Evolutionary conservation across 1,139 yeast species (phyloP), one percentile per base, ranked within the genome.

Genomic region (Candida buenavistaensis): DNA sequence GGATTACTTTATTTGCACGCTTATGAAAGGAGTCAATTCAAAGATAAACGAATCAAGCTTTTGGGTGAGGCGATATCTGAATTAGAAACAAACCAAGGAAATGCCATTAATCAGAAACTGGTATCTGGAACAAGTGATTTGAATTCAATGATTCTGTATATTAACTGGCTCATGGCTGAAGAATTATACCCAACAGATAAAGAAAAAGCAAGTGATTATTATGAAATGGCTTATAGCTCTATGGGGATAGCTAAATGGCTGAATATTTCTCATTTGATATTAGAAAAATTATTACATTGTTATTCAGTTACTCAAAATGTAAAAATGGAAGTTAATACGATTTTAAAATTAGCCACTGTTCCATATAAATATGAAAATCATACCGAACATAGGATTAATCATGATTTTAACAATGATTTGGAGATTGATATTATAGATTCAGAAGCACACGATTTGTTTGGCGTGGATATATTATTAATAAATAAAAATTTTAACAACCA

Each of bases 111-210:
- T 14, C 24, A 23, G 17, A 22, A 26, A 6, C 38, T 35, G 32
- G 27, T 35, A 14, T 32, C 46, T 3, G 44, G 39, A 9, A 30
- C 32, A 23, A 41, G 35, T 14, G 31, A 31, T 17, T 19, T 38
- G 11, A 36, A 28, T 14, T 39, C 45, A 4, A 25, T 44, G 14
- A 29, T 39, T 3, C 39, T 40, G 25, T 73, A 65, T 44, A 54
- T 76, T 3, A 64, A 69, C 44, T 77, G 67, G 56, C 64, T 70
- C 39, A 50, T 78, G 6, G 87, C 74, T 1, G 77, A 76, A 36
- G 71, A 68, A 35, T 45, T 39, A 26, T 28, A 23, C 1, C n/a
- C 14, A 5, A 28, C 28, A 3, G 32, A 44, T 15, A 32, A 26
- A 23, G 11, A 17, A 6, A 35, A 38, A 14, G 39, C 41, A 3